Conservation (phyloP, 108 stramenopile genomes). For the Cyclotella choctawhatcheeana region DNA sequence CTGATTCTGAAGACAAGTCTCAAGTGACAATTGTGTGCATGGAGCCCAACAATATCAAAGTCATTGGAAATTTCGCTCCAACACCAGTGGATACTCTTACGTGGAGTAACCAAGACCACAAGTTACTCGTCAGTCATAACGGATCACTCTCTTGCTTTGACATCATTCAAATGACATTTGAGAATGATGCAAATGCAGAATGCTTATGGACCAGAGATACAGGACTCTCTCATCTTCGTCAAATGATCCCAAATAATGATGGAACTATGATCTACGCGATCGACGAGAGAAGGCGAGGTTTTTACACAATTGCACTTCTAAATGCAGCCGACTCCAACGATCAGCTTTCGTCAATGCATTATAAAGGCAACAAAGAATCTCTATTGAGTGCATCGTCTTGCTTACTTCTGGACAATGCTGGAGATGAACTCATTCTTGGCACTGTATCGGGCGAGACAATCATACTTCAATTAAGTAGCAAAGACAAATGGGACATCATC, state of each 20-base stretch:
- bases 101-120: constrained; percentile 6
- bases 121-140: not conserved
- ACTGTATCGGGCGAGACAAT: constrained; percentile 10
- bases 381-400: not conserved
- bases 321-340: no score
- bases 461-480: not conserved
- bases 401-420: not conserved
- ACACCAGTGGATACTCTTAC: not conserved
- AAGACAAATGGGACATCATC: not conserved
- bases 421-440: not conserved
- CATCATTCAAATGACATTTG: constrained; percentile 15
- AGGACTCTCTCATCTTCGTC: not conserved
- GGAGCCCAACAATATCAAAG: constrained; percentile 14
- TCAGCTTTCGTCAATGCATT: not conserved
- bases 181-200: not conserved
- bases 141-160: not conserved
- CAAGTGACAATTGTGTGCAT: not conserved
- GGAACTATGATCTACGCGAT: not conserved
- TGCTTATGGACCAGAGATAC: constrained; percentile 4
- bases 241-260: not conserved
- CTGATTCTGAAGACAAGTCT: not conserved
- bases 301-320: not conserved
- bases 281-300: not conserved
- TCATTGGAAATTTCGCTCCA: not conserved
- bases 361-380: not conserved